Evolutionary conservation across 75 land plant genomes (phyloP).

Genomic region (Isoetes taiwanensis): DNA sequence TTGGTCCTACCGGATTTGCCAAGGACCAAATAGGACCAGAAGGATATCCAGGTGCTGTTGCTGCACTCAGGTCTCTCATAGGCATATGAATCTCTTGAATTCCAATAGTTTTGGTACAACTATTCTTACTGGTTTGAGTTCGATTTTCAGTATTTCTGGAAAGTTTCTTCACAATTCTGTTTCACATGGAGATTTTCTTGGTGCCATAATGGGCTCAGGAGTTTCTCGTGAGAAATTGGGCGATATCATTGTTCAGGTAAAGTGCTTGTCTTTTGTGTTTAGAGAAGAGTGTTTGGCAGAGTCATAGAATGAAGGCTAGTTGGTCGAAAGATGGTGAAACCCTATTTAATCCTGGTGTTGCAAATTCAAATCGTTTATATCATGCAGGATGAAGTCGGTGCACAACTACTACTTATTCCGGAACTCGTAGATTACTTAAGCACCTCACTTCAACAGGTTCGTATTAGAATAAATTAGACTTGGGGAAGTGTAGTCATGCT

Average conservation of each 20-base stretch:
- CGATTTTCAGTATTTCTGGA: constrained; percentile 58
- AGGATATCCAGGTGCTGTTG: constrained; percentile 57
- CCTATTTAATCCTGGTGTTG: too few relatives aligned
- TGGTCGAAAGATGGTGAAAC: too few relatives aligned
- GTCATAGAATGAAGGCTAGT: too few relatives aligned
- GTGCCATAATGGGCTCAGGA: constrained; percentile 79
- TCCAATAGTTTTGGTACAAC: too few relatives aligned
- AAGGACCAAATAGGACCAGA: constrained; percentile 9
- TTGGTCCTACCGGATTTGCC: constrained; percentile 66
- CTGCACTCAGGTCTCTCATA: constrained; percentile 84
- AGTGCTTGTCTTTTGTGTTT: background rate
- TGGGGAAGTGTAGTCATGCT: background rate
- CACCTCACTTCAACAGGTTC: constrained; percentile 61
- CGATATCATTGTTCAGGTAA: constrained; percentile 79
- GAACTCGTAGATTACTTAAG: constrained; percentile 69
- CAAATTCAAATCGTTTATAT: background rate
- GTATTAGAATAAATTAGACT: background rate
- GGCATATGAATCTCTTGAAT: too few relatives aligned
- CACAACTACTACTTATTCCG: constrained; percentile 71
- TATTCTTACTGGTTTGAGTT: background rate
- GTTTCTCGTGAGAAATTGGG: constrained; percentile 83
- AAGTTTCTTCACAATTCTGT: constrained; percentile 71
- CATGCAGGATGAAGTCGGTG: constrained; percentile 69
- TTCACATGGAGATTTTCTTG: constrained; percentile 89
- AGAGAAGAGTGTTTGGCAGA: too few relatives aligned